These are phyloP conservation scores for Gastrolobium villosum DNA, from an alignment of 306 rosid genomes.

Conservation along the genomic window DNA sequence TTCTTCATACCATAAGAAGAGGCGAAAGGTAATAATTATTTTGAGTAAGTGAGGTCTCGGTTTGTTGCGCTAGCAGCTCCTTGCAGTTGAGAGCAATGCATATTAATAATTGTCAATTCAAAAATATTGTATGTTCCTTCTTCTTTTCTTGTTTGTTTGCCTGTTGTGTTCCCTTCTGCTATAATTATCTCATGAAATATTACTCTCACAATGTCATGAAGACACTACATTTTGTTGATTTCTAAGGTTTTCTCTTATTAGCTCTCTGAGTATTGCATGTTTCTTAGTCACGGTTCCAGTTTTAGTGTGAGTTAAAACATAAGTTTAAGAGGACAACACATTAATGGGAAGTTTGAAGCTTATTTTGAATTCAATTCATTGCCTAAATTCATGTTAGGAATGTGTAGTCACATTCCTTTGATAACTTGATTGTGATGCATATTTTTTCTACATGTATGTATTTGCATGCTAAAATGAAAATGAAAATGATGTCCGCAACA, in stretches of 20 bases:
- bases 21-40: too few species aligned
- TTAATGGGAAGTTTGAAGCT: neutral
- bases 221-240: neutral
- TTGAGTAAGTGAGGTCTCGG: too few species aligned
- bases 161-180: neutral
- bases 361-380: neutral
- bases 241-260: neutral
- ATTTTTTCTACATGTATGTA: constrained; percentile 15
- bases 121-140: constrained; percentile 60
- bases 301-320: neutral
- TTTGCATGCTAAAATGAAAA: constrained; percentile 70
- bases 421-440: neutral
- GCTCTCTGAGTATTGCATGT: neutral
- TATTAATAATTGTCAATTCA: constrained; percentile 72
- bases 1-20: too few species aligned
- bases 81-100: too few species aligned
- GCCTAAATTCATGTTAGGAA: neutral
- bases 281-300: neutral
- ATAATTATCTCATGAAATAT: too few species aligned
- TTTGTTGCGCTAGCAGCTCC: too few species aligned
- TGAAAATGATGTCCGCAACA: constrained; percentile 70
- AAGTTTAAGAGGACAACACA: too few species aligned
- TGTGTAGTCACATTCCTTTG: neutral
- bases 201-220: neutral
- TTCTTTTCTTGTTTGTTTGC: neutral